Percentiles rank a stretch among this genome's conserved stretches.
Evolutionary conservation across 345 rosid genomes (phyloP).

Genomic region (Mangifera indica): DNA sequence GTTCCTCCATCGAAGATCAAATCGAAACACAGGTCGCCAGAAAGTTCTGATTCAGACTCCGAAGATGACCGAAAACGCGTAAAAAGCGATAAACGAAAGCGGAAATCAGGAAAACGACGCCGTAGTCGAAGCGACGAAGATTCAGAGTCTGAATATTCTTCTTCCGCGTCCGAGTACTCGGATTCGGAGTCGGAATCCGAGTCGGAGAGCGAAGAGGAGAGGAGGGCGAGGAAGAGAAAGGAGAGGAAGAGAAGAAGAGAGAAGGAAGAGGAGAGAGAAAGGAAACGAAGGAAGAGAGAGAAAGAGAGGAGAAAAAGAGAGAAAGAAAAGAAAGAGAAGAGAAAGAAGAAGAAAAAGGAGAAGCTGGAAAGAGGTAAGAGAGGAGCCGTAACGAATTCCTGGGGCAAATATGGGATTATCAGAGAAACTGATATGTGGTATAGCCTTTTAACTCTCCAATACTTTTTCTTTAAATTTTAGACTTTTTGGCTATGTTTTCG

Average conservation of each 20-base stretch:
- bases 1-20: conserved; percentile 19
- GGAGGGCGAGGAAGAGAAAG: conserved; percentile 34
- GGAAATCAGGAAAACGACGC: conserved; percentile 36
- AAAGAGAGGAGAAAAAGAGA: conserved; percentile 15
- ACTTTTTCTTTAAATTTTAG: no score
- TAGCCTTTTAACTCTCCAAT: neutral
- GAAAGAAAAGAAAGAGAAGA: conserved; percentile 31
- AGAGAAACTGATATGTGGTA: conserved; percentile 99
- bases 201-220: conserved; percentile 33
- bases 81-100: conserved; percentile 31
- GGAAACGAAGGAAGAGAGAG: conserved; percentile 27
- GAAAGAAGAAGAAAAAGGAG: conserved; percentile 45
- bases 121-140: conserved; percentile 29
- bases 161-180: conserved; percentile 39
- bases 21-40: conserved; percentile 26
- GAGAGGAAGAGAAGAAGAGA: conserved; percentile 20
- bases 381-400: conserved; percentile 84
- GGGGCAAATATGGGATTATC: conserved; percentile 94
- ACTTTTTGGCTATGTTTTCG: no score
- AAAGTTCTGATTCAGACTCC: conserved; percentile 23
- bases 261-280: conserved; percentile 19
- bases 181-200: conserved; percentile 43
- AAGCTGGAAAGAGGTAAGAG: conserved; percentile 56
- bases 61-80: conserved; percentile 33
- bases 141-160: conserved; percentile 38